Evolutionary conservation across 75 land plant genomes (phyloP), one percentile per base, ranked within the genome.

Genomic region (Sequoiadendron giganteum): DNA sequence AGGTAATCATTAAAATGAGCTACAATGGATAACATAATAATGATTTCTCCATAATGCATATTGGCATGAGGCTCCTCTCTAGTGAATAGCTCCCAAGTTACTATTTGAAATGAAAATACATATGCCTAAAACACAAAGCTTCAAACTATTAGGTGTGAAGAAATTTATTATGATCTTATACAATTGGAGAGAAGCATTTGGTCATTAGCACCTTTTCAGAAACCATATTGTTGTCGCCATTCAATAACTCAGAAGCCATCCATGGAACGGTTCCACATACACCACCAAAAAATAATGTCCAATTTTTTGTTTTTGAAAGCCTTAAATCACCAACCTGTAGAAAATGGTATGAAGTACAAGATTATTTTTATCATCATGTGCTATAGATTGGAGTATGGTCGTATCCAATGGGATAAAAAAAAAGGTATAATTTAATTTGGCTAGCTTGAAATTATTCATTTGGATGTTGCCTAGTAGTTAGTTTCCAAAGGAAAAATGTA

Each of bases 181-280:
- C 28, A 30, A 15, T 7, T 3, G 25, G n/a, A 80, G 2, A 36
- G 32, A 76, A 61, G 39, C 16, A 77, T 30, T 36, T 34, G 58
- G 79, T n/a, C 18, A 48, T 81, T 34, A 77, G 61, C 75, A 96
- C 99, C 92, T 96, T 97, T 86, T 97, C 99, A 88, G 96, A 95
- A 25, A 97, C 99, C 87, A 89, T 85, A 54, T 52, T 93, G 80
- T 92, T 95, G 91, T 94, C 94, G 61, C 95, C 95, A 91, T 92
- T 95, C 86, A 97, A 82, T 86, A 97, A 85, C 83, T 97, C 98
- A 28, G 99, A 98, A 83, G 98, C 99, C 99, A 97, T 97, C 99
- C 99, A 97, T 79, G 99, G 99, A 87, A 97, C 94, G 10, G 98
- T 96, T 84, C 99, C 98, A 73, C 96, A 91, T 10, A 97, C 97